Conservation (phyloP, 2,329 filamentous ascomycete species). For the Meredithiella fracta region DNA sequence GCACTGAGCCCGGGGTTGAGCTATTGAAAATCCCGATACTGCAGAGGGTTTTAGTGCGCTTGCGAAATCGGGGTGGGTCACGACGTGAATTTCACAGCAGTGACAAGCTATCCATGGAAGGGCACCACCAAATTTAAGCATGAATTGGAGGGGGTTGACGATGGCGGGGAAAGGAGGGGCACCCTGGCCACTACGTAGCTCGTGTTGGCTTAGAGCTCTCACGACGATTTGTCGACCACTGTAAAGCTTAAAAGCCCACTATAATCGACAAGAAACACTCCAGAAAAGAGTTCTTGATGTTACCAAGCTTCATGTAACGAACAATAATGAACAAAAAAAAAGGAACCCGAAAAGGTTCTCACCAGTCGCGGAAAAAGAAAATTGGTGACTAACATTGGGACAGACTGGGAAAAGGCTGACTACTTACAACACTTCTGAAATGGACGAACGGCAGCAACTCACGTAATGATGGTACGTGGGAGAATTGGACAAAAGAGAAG, state of each 20-base stretch:
- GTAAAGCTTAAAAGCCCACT: no score
- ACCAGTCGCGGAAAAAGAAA: no score
- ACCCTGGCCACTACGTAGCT: no score
- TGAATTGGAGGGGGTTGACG: constrained; percentile 6
- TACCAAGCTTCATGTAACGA: no score
- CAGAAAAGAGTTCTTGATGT: no score
- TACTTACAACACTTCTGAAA: constrained; percentile 4
- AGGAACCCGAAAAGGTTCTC: no score
- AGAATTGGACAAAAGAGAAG: not conserved
- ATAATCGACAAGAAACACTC: no score
- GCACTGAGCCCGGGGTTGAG: not conserved
- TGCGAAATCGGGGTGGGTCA: constrained; percentile 13
- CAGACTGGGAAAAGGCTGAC: not conserved
- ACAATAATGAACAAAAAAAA: not conserved
- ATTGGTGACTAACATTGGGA: no score
- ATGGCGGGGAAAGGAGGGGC: not conserved
- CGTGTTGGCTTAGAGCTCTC: no score
- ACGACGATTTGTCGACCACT: no score
- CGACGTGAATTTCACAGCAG: not conserved
- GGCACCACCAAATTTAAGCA: not conserved
- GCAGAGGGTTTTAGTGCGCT: not conserved
- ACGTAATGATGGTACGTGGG: not conserved
- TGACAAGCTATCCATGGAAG: not conserved
- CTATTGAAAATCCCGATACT: not conserved
- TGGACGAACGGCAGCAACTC: not conserved